Percentiles rank a stretch among this genome's conserved stretches.
Evolutionary conservation across 371 early-diverging fungal species (phyloP).

Genomic region (Rhizopus delemar): DNA sequence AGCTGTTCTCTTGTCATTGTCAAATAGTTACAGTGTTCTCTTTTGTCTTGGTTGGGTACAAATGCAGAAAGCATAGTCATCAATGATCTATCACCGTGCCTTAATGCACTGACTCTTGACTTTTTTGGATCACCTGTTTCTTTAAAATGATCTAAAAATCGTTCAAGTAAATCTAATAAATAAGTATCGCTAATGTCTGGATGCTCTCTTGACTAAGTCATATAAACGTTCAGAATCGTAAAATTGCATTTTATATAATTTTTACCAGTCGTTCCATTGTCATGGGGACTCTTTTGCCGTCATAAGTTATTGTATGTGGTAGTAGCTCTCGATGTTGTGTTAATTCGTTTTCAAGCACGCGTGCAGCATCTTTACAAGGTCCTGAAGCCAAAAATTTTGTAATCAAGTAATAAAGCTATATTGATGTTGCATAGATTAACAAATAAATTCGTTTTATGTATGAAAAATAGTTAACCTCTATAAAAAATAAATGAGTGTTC

Average conservation of each 20-base stretch:
- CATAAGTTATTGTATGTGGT: slow-evolving; percentile 65
- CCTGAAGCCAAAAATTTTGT: slow-evolving; percentile 59
- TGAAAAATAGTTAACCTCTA: not conserved
- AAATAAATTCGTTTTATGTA: not conserved
- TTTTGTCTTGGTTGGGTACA: slow-evolving; percentile 20
- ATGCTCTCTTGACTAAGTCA: slow-evolving; percentile 32
- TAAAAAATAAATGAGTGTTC: not conserved
- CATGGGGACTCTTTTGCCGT: slow-evolving; percentile 55
- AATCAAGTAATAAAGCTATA: slow-evolving; percentile 64
- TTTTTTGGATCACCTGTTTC: slow-evolving; percentile 36
- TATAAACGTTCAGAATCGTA: slow-evolving; percentile 5
- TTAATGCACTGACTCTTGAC: slow-evolving; percentile 35
- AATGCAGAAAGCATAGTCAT: slow-evolving; percentile 47
- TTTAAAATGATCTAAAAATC: slow-evolving; percentile 36
- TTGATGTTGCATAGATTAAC: slow-evolving; percentile 2
- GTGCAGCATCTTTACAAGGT: slow-evolving; percentile 56
- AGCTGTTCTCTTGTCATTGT: slow-evolving; percentile 26
- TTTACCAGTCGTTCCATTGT: slow-evolving; percentile 64
- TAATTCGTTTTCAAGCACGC: slow-evolving; percentile 51
- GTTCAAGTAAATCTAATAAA: slow-evolving; percentile 28
- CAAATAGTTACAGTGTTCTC: slow-evolving; percentile 27
- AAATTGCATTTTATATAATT: slow-evolving; percentile 21
- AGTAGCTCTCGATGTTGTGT: slow-evolving; percentile 52
- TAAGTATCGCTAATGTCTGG: slow-evolving; percentile 30
- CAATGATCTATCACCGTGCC: slow-evolving; percentile 46